These are phyloP conservation scores for Alloascoidea africana DNA, from an alignment of 805 yeast genomes.

Conservation along the genomic window DNA sequence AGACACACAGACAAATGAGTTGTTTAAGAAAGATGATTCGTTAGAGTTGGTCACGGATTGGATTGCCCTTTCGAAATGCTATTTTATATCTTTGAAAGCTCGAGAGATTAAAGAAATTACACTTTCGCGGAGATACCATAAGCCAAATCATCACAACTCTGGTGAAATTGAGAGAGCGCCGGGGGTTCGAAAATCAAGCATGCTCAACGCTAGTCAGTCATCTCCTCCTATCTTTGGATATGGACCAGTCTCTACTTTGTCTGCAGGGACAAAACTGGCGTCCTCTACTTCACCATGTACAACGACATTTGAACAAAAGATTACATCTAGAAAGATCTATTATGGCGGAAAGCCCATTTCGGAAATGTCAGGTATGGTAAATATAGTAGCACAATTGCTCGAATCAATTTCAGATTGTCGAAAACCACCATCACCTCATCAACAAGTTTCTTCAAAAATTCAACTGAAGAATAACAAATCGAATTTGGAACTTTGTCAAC, in stretches of 20 bases:
- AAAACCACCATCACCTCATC: not conserved
- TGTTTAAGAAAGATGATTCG: not conserved
- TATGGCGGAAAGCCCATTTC: not conserved
- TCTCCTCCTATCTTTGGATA: not conserved
- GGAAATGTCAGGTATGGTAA: not conserved
- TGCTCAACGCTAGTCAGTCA: not conserved
- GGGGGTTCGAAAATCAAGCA: not conserved
- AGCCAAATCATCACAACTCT: not conserved
- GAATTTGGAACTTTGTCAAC: not conserved
- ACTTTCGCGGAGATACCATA: not conserved
- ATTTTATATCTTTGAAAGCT: not conserved
- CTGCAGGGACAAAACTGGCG: not conserved
- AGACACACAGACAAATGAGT: not conserved
- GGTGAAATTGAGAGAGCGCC: not conserved
- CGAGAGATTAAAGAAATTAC: slow-evolving; percentile 2
- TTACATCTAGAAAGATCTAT: not conserved
- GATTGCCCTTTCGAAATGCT: not conserved
- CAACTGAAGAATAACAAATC: not conserved
- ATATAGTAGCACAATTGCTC: not conserved
- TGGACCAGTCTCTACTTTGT: not conserved
- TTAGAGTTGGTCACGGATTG: not conserved
- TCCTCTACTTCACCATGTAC: not conserved
- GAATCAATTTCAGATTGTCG: not conserved
- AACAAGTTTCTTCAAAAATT: not conserved
- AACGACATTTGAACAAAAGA: not conserved